Evolutionary conservation across 352 stramenopile species (phyloP).

Genomic region (Phytophthora palmivora): DNA sequence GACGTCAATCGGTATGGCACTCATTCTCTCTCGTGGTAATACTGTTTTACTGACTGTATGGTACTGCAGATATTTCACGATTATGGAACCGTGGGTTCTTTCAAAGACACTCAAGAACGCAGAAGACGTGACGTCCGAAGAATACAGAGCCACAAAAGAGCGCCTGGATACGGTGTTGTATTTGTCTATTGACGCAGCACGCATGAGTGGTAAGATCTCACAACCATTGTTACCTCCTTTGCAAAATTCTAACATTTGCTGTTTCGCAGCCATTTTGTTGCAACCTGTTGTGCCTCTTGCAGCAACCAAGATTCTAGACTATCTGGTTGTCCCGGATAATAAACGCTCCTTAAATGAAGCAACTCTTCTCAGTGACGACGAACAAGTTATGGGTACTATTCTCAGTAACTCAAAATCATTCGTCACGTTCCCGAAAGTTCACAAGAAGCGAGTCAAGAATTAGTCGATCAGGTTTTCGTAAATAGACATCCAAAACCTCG

Average conservation of each 20-base stretch:
- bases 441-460: slow-evolving; percentile 26
- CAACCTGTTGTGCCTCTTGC: slow-evolving; percentile 71
- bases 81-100: slow-evolving; percentile 81
- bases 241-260: not conserved
- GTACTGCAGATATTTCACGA: slow-evolving; percentile 70
- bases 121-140: slow-evolving; percentile 35
- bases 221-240: too few relatives aligned
- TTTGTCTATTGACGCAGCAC: slow-evolving; percentile 75
- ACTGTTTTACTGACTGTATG: slow-evolving; percentile 2
- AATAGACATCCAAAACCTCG: slow-evolving; percentile 1
- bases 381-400: slow-evolving; percentile 37
- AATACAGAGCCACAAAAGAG: slow-evolving; percentile 43
- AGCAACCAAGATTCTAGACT: slow-evolving; percentile 72
- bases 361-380: slow-evolving; percentile 47
- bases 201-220: slow-evolving; percentile 62
- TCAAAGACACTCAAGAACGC: slow-evolving; percentile 62
- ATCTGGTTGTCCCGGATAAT: slow-evolving; percentile 57
- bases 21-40: not conserved
- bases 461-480: too few relatives aligned
- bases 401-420: slow-evolving; percentile 74
- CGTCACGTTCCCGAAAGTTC: slow-evolving; percentile 70
- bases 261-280: slow-evolving; percentile 65
- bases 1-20: slow-evolving; percentile 73
- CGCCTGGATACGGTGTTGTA: slow-evolving; percentile 76
- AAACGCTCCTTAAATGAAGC: slow-evolving; percentile 64